Conservation (phyloP, 2,329 filamentous ascomycete species). For the Venturia asperata region DNA sequence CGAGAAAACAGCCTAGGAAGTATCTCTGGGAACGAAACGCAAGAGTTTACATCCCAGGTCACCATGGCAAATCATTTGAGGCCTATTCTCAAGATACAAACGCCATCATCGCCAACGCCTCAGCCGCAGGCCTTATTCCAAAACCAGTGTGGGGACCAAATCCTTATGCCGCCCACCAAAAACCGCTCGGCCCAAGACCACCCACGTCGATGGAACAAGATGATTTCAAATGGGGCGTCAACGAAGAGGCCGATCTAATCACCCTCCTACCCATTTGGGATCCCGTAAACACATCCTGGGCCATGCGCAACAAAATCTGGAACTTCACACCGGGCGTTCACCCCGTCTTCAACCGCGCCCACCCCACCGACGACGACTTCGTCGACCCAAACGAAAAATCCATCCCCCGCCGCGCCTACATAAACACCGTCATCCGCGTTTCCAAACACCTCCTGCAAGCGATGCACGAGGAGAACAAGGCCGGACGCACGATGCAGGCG, state of each 20-base stretch:
- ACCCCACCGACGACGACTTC: conserved; percentile 53
- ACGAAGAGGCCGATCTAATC: conserved; percentile 85
- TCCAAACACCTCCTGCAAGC: conserved; percentile 69
- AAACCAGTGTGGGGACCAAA: conserved; percentile 78
- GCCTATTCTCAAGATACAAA: conserved; percentile 40
- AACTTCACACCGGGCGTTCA: conserved; percentile 49
- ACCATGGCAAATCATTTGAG: conserved; percentile 45
- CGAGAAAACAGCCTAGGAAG: conserved; percentile 48
- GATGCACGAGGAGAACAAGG: conserved; percentile 87
- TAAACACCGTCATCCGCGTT: conserved; percentile 82
- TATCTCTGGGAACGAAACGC: conserved; percentile 53
- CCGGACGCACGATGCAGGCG: conserved; percentile 84
- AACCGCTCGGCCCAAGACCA: conserved; percentile 68
- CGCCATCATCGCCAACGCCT: conserved; percentile 35
- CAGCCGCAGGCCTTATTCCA: conserved; percentile 34
- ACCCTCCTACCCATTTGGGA: conserved; percentile 90
- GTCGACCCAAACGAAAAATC: conserved; percentile 41
- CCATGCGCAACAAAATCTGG: conserved; percentile 44
- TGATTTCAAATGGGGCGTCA: conserved; percentile 77
- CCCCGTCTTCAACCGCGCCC: conserved; percentile 80
- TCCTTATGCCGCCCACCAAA: conserved; percentile 62
- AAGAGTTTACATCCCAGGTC: conserved; percentile 48
- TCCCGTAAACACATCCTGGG: conserved; percentile 78
- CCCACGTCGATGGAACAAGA: conserved; percentile 70
- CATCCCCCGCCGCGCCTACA: conserved; percentile 68